These are phyloP conservation scores for Angomonas ambiguus DNA, from an alignment of 208 protist genomes.

Conservation along the genomic window DNA sequence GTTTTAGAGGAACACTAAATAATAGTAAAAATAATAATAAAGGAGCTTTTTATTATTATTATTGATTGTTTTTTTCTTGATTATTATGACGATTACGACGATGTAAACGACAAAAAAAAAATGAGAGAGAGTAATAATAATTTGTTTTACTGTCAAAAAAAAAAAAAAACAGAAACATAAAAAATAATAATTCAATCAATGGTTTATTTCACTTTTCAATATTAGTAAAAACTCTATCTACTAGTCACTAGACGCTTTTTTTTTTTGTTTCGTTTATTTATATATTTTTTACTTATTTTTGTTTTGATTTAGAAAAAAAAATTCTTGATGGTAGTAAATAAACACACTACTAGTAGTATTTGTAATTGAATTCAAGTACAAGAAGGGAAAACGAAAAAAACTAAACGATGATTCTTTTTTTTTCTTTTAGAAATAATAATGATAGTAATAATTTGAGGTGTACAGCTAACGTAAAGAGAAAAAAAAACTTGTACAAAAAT, in stretches of 20 bases:
- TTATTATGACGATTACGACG: no score
- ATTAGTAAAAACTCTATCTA: not conserved
- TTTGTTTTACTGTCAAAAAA: no score
- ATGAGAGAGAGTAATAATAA: no score
- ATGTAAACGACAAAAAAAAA: no score
- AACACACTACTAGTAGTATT: no score
- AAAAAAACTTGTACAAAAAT: not conserved
- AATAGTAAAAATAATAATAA: no score
- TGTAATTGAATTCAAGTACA: no score
- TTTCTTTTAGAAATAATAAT: not conserved
- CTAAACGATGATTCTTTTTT: conserved; percentile 15
- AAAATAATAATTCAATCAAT: not conserved
- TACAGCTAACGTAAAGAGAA: not conserved
- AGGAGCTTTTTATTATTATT: no score
- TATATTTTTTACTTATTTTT: conserved; percentile 2
- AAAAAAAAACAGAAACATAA: conserved; percentile 6
- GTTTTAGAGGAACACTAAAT: conserved; percentile 1
- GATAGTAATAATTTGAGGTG: not conserved
- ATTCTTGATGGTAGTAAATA: no score
- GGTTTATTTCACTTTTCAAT: no score
- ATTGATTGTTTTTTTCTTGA: conserved; percentile 1
- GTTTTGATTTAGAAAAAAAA: conserved; percentile 10
- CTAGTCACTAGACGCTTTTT: not conserved
- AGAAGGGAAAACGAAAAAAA: no score
- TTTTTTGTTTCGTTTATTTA: conserved; percentile 7